Evolutionary conservation across 2,329 filamentous ascomycete genomes (phyloP), one percentile per base, ranked within the genome.

Genomic region (Tolypocladium ophioglossoides): DNA sequence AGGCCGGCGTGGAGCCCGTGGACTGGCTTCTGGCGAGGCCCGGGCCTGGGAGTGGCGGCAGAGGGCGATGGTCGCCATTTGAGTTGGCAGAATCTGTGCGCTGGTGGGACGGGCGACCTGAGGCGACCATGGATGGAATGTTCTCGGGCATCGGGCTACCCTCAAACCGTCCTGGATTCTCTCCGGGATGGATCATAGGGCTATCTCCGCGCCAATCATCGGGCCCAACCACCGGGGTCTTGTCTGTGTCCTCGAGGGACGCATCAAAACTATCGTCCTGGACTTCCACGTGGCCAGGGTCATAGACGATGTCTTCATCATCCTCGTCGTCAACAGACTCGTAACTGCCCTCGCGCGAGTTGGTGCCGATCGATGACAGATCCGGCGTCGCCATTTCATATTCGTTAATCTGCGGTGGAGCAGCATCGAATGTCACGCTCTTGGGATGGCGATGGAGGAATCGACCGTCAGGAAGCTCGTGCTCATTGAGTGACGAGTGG

Each of bases 331-430:
- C 86, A 35, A 88, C 83, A 0, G 89, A 92, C 58, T 96, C 91
- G 68, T 89, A 96, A 73, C 92, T 97, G 44, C 91, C 90, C 65
- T 96, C 90, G 10, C 92, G 86, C 14, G 92, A 97, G 61, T 87
- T 91, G 50, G 89, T 92, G 30, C 89, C 89, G 27, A 95, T 78
- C 0, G 91, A 95, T 2, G 92, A 96, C n/a, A 95, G 82, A 66
- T 96, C 94, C 12, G 94, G 94, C 2, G 94, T 99, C 37, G 90
- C 88, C 87, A 96, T 91, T 72, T 97, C 94, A 69, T 97, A 99
- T 72, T 99, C 94, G 67, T 97, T 96, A 64, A 99, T 81, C 67
- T 95, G 89, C 27, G 94, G 94, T 24, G 92, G 92, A 2, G 89
- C 91, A 39, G 86, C 87, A 71, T 97, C 91, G 67, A 99, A 99